Conservation (phyloP, 1,139 yeast species). For the Citeromyces hawaiiensis region DNA sequence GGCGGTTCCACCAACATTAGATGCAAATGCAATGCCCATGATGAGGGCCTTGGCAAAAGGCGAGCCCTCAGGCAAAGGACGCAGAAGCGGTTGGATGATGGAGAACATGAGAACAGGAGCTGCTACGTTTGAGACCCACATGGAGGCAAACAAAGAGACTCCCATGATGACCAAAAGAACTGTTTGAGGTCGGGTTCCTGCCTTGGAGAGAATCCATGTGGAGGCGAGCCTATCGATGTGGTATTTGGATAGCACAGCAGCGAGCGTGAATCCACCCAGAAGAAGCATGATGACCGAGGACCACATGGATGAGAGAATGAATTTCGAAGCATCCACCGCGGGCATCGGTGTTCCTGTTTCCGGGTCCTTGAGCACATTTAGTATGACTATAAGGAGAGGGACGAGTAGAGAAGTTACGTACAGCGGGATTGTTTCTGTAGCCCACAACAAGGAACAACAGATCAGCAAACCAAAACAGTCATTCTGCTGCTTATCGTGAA, state of each 20-base stretch:
- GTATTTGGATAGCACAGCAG: slow-evolving; percentile 87
- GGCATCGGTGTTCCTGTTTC: slow-evolving; percentile 37
- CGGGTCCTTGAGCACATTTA: slow-evolving; percentile 53
- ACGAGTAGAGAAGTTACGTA: slow-evolving; percentile 74
- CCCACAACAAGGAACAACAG: slow-evolving; percentile 79
- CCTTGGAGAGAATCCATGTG: slow-evolving; percentile 64
- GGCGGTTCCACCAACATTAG: slow-evolving; percentile 91
- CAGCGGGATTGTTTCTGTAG: slow-evolving; percentile 83
- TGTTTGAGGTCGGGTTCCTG: slow-evolving; percentile 75
- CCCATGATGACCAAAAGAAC: slow-evolving; percentile 72
- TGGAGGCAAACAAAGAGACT: slow-evolving; percentile 73
- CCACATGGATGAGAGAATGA: slow-evolving; percentile 84
- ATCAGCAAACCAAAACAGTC: slow-evolving; percentile 76
- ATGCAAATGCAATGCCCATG: slow-evolving; percentile 82
- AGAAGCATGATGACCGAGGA: slow-evolving; percentile 81
- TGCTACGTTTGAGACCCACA: slow-evolving; percentile 96
- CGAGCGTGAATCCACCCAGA: slow-evolving; percentile 86
- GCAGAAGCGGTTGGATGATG: slow-evolving; percentile 74
- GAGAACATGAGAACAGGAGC: slow-evolving; percentile 90
- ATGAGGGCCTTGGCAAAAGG: slow-evolving; percentile 74
- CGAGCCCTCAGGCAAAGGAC: slow-evolving; percentile 70
- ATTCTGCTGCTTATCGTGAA: slow-evolving; percentile 48
- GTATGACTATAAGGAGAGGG: slow-evolving; percentile 65
- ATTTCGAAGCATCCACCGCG: slow-evolving; percentile 61
- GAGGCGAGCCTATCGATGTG: slow-evolving; percentile 79